Evolutionary conservation across 768 basidiomycete genomes (phyloP), one percentile per base, ranked within the genome.

Genomic region (Leccinellum rugosiceps): DNA sequence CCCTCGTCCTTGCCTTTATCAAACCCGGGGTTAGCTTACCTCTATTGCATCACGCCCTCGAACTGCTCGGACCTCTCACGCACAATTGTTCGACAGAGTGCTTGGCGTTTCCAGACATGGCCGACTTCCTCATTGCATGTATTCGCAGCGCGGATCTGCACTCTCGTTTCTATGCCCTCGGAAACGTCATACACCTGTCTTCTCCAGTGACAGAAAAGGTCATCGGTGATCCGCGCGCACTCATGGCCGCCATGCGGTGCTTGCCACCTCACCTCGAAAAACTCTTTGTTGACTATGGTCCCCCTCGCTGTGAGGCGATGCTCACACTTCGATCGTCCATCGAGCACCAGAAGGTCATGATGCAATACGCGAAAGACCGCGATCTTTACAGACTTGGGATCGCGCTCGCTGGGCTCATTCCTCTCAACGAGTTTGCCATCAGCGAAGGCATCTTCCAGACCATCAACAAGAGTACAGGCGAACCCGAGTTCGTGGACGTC

Each of bases 381-480:
- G 78, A 87, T 63, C 58, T 86, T 2, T 77, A 79, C 62, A 55
- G 72, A 3, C 76, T 87, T 6, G 85, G 85, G 3, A 58, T 79
- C 28, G 74, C 70, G 28, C 71, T 84, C 11, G 77, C 78, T 0
- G 68, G 72, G 21, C 70, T 81, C 48, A 82, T 88, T 58, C 67
- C 80, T 14, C 69, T 72, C 38, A 85, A 83, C 4, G 85, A 87
- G 65, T 86, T 82, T 62, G 78, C 83, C 0, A 75, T 87, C 48
- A 63, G 74, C 1, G 79, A 86, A 45, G 86, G 85, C 0, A 68
- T 61, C 31, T 86, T 81, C 66, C 74, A 82, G 62, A 57, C 68
- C 3, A 67, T 78, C 52, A 71, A 83, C 53, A 72, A 76, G 10
- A 67, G 61, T 2, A 79, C 79, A 0, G 81, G 82, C 2, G 63